Evolutionary conservation across 371 early-diverging fungal genomes (phyloP), one percentile per base, ranked within the genome.

Genomic region (Lichtheimia corymbifera): DNA sequence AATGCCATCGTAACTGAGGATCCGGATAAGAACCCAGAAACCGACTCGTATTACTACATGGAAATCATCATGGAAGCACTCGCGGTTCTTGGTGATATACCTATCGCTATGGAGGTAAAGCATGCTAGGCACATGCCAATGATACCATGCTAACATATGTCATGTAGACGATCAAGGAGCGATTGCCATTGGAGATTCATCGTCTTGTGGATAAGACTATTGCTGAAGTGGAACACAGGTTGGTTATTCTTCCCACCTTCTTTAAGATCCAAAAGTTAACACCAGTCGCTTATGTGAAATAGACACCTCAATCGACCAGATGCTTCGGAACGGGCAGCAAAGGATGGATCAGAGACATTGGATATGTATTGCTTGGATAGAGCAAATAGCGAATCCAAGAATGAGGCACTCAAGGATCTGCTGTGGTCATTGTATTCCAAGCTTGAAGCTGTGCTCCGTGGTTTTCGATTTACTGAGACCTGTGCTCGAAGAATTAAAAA

Each of bases 11-110:
- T 80, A 68, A 63, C 76, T 2, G 93, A 92, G 70, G 90, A 93
- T 65, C 61, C 87, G 1, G 88, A 89, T 6, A 82, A 81, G 40
- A 86, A 93, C 61, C 94, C 95, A 1, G 98, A 97, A 65, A 84
- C 88, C 0, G 96, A 97, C 63, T 94, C 96, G 7, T 91, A 86
- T 67, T 87, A 88, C n/a, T 95, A 94, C 64, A 91, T 96, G 60
- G 89, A 91, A 67, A 85, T 89, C 55, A 76, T 97, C 17, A 71
- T 96, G 56, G 95, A 96, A 71, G 83, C 93, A 28, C 77, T 97
- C 12, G 76, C 83, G 1, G 71, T 91, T 4, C 74, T 97, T 12
- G 94, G 87, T 13, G 84, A 86, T 60, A 86, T 94, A 43, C 90
- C 88, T 43, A 85, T 91, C 49, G 92, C 92, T 1, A 74, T 94